Base-by-base conservation (phyloP, 108 stramenopile species). In the Cyclostephanos tholiformis region DNA sequence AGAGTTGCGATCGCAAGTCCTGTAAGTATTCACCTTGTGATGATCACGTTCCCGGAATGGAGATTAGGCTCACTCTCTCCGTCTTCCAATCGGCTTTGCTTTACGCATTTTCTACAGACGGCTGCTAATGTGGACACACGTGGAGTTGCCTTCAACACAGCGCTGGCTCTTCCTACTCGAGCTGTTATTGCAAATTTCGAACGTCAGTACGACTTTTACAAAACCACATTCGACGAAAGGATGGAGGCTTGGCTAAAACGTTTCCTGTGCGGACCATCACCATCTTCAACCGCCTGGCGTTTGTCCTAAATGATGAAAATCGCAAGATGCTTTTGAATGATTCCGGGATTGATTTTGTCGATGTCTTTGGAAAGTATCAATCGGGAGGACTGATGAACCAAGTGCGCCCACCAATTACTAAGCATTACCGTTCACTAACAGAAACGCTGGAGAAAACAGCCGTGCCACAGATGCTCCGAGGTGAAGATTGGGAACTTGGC, bases 391-490 rank as follows among this genome's bases (percentile, higher is more conserved):
- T 86, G 43, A 51, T 86, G 23, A 79, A 86, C 63, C 85, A 86
- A 67, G 79, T 86, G 6, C 82, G 85, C 20, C 85, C 85, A 14
- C 78, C 79, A 0, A 64, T 86, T 48, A 23, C 58, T 11, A 83
- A 76, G 65, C 59, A 78, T n/a, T 86, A 86, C 59, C 61, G 32
- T 13, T 75, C 74, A 35, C 64, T 86, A 43, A 63, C 50, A n/a
- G 85, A 86, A 43, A 86, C 85, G 3, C 52, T 86, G 71, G 78
- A 75, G 27, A 52, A 52, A 16, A 79, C 84, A 7, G 63, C 81
- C 25, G 85, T 86, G 13, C 85, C 85, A 41, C 85, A 86, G 65
- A 86, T 86, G 85, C 71, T 86, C 16, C 78, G 85, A 20, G 82
- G 82, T 23, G 85, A 86, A 27, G 82, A 86, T 43, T 86, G 85